These are phyloP conservation scores for Fraxinus ornus DNA, from an alignment of 305 asterid species.

Conservation along the genomic window DNA sequence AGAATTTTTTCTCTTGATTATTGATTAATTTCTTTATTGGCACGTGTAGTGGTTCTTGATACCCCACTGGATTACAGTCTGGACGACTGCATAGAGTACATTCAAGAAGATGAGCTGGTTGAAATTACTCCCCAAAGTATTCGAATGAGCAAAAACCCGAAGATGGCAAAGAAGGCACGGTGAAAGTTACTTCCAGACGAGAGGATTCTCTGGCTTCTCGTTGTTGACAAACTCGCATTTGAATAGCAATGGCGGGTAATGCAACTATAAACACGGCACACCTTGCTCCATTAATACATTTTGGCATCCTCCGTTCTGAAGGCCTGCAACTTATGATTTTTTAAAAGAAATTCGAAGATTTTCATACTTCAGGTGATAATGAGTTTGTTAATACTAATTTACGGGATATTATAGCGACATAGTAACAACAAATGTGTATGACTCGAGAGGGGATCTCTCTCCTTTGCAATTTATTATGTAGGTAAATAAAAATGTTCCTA, in stretches of 20 bases:
- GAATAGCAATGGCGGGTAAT: conserved; percentile 4
- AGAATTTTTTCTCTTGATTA: neutral
- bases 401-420: conserved; percentile 24
- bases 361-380: conserved; percentile 14
- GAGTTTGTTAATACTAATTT: neutral
- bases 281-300: neutral
- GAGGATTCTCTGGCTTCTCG: conserved; percentile 9
- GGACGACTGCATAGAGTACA: conserved; percentile 99
- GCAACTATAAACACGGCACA: conserved; percentile 2
- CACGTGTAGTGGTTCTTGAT: conserved; percentile 76
- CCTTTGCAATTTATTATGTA: conserved; percentile 1
- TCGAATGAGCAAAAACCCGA: conserved; percentile 90
- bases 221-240: neutral
- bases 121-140: conserved; percentile 91
- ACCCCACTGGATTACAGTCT: conserved; percentile 79
- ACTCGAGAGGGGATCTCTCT: neutral
- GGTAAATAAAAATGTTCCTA: conserved; percentile 16
- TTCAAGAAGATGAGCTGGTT: conserved; percentile 98
- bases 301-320: neutral
- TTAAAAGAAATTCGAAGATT: conserved; percentile 5
- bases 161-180: conserved; percentile 54
- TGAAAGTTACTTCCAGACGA: conserved; percentile 16
- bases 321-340: neutral
- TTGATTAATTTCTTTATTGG: conserved; percentile 12
- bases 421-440: conserved; percentile 8